Evolutionary conservation across 805 yeast species (phyloP).

Genomic region (Clavispora phyllophila): DNA sequence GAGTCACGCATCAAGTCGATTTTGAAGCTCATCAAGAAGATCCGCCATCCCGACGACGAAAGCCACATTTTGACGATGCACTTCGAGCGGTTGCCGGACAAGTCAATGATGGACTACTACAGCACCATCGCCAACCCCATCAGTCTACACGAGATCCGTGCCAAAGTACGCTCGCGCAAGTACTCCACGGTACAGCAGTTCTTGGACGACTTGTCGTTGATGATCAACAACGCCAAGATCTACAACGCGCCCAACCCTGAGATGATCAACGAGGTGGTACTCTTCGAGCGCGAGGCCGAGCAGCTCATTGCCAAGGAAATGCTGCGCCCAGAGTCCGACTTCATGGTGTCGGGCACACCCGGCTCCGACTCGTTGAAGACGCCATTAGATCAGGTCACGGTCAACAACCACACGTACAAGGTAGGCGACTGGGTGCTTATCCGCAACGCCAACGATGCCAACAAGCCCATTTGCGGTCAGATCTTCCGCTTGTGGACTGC

Average conservation of each 20-base stretch:
- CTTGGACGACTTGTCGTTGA: conserved; percentile 66
- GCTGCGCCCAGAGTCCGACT: conserved; percentile 77
- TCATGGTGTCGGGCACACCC: conserved; percentile 38
- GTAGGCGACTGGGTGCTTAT: conserved; percentile 96
- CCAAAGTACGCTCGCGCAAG: conserved; percentile 79
- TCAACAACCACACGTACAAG: conserved; percentile 65
- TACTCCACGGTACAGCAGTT: conserved; percentile 73
- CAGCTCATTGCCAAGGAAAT: conserved; percentile 61
- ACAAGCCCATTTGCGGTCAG: conserved; percentile 91
- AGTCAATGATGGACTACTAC: conserved; percentile 51
- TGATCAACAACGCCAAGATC: conserved; percentile 69
- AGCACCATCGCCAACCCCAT: conserved; percentile 53
- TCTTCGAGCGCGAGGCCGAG: conserved; percentile 58
- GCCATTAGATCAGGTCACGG: conserved; percentile 74
- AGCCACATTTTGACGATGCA: conserved; percentile 49
- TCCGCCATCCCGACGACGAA: conserved; percentile 46
- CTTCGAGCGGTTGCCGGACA: conserved; percentile 82
- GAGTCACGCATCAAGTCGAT: conserved; percentile 89
- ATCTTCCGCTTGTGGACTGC: conserved; percentile 93
- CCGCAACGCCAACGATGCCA: conserved; percentile 79
- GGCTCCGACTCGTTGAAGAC: conserved; percentile 55
- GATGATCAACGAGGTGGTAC: conserved; percentile 55
- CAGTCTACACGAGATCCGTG: conserved; percentile 66
- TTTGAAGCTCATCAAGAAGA: conserved; percentile 73
- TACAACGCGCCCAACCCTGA: conserved; percentile 50